Evolutionary conservation across 139 green algal genomes (phyloP).

Genomic region (Picochlorum sp.): DNA sequence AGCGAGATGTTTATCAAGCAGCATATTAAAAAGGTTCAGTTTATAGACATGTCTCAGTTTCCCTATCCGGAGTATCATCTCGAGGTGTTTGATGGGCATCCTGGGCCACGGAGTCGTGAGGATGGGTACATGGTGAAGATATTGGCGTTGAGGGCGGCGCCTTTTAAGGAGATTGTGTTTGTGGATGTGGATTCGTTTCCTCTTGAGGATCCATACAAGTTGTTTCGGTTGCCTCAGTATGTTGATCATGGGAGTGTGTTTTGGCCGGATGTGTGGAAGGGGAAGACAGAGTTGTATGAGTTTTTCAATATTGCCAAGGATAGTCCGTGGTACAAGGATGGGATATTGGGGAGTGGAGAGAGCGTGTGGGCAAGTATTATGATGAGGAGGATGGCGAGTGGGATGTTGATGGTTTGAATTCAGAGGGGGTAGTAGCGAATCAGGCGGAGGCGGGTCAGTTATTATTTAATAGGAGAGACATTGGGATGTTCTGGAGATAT

Average conservation of each 20-base stretch:
- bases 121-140: conserved; percentile 22
- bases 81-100: not conserved
- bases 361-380: not conserved
- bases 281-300: conserved; percentile 7
- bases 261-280: conserved; percentile 35
- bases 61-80: not conserved
- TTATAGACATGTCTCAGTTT: not conserved
- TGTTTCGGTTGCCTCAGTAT: conserved; percentile 24
- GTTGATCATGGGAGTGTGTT: conserved; percentile 21
- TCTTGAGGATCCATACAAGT: conserved; percentile 12
- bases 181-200: conserved; percentile 29
- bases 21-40: conserved; percentile 1
- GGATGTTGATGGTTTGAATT: not conserved
- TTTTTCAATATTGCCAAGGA: conserved; percentile 17
- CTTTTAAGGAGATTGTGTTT: conserved; percentile 22
- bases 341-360: not conserved
- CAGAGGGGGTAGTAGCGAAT: not conserved
- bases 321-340: not conserved
- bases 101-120: not conserved
- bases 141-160: conserved; percentile 9
- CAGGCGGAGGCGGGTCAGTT: not conserved
- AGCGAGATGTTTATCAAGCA: not conserved
- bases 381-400: not conserved
- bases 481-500: conserved; percentile 31
- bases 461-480: conserved; percentile 8